These are phyloP conservation scores for Tylopilus sp. DNA, from an alignment of 768 basidiomycete species.

Conservation along the genomic window DNA sequence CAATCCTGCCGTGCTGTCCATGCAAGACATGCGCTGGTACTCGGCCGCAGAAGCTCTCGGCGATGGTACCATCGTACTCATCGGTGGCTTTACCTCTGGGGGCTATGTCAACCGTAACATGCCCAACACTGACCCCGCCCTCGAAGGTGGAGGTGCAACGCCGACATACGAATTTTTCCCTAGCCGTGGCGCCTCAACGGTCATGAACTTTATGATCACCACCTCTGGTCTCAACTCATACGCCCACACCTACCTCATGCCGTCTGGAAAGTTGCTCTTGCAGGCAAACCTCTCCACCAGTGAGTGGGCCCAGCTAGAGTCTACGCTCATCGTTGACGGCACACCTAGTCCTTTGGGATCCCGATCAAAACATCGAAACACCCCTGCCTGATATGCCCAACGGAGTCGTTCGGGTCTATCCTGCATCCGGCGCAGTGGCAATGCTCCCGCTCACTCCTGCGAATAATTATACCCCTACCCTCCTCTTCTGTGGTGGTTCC, in stretches of 20 bases:
- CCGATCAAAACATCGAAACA: conserved; percentile 52
- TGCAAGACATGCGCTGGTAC: conserved; percentile 73
- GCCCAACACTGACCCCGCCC: conserved; percentile 60
- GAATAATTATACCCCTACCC: conserved; percentile 82
- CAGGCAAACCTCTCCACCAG: conserved; percentile 76
- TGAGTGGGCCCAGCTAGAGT: conserved; percentile 35
- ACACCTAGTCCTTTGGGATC: conserved; percentile 48
- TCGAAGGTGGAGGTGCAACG: conserved; percentile 63
- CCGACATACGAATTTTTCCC: conserved; percentile 85
- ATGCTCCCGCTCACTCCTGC: conserved; percentile 90
- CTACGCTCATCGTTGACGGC: background rate
- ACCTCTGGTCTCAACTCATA: conserved; percentile 80
- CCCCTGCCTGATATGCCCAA: conserved; percentile 71
- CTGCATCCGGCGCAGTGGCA: conserved; percentile 82
- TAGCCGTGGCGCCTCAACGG: conserved; percentile 42
- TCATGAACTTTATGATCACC: conserved; percentile 63
- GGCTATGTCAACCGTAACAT: conserved; percentile 74
- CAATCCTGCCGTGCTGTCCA: conserved; percentile 53
- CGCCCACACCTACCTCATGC: conserved; percentile 67
- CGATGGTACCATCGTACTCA: conserved; percentile 73
- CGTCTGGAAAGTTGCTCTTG: conserved; percentile 70
- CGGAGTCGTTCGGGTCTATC: conserved; percentile 77
- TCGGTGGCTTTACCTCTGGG: conserved; percentile 73
- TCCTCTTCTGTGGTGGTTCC: conserved; percentile 90
- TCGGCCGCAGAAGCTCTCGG: conserved; percentile 65